phyloP scores from a whole-genome alignment of 352 stramenopile genomes.

The Pythium brachiatum region DNA sequence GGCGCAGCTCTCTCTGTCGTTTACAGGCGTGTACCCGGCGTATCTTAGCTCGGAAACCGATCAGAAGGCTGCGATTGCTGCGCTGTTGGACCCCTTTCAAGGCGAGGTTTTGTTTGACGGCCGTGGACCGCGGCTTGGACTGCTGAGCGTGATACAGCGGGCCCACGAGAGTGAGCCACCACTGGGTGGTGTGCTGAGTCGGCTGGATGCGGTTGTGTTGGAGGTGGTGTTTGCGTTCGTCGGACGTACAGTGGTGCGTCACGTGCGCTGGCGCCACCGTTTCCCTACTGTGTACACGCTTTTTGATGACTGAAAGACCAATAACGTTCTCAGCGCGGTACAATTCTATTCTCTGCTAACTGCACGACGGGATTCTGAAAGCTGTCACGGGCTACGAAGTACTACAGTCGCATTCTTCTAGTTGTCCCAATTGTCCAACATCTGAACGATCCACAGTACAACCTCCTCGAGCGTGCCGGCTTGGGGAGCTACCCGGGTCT shows the following conservation, averaged over 20 bases:
- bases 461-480: no score
- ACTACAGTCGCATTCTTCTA: no score
- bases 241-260: not conserved
- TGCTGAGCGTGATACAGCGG: not conserved
- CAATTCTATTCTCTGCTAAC: no score
- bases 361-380: no score
- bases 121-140: not conserved
- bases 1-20: not conserved
- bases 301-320: no score
- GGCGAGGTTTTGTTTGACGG: not conserved
- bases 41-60: not conserved
- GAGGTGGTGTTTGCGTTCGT: not conserved
- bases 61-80: not conserved
- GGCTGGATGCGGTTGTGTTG: not conserved
- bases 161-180: not conserved
- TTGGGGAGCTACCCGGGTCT: no score
- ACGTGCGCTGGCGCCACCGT: not conserved
- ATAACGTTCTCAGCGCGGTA: no score
- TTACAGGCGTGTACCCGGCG: not conserved
- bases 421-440: no score
- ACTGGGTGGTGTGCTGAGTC: not conserved
- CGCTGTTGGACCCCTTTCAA: not conserved
- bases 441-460: no score
- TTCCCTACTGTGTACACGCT: no score
- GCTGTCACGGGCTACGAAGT: no score